Conservation (phyloP, 2,329 filamentous ascomycete species). For the Colletotrichum limetticola region DNA sequence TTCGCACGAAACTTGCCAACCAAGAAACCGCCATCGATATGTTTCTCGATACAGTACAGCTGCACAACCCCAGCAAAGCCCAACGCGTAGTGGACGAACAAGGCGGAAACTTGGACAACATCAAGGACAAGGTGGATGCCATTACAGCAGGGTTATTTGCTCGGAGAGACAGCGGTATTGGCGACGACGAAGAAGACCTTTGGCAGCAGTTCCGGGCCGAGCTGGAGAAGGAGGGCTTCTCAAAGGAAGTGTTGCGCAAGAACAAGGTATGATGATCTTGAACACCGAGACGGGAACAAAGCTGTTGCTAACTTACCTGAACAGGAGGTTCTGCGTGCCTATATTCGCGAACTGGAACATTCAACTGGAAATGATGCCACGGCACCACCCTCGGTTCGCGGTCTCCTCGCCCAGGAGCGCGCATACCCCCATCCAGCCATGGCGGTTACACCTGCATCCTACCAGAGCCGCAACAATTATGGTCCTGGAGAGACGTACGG, state of each 20-base stretch:
- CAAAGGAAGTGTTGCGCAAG: conserved; percentile 62
- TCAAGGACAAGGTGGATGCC: conserved; percentile 70
- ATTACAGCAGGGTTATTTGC: conserved; percentile 64
- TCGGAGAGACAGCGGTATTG: conserved; percentile 48
- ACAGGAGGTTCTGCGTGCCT: conserved; percentile 68
- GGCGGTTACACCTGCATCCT: conserved; percentile 20
- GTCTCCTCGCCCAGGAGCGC: conserved; percentile 60
- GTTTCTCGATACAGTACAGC: conserved; percentile 68
- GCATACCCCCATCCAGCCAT: conserved; percentile 26
- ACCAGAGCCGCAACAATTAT: conserved; percentile 32
- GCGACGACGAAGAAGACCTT: conserved; percentile 60
- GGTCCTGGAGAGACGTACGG: conserved; percentile 50
- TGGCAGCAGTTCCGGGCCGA: conserved; percentile 70
- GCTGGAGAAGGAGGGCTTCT: conserved; percentile 68
- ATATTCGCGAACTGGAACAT: conserved; percentile 69
- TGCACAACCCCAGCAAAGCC: conserved; percentile 57
- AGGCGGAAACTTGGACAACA: conserved; percentile 58
- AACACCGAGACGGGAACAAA: background rate
- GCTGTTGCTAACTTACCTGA: conserved; percentile 35
- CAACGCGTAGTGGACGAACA: conserved; percentile 47
- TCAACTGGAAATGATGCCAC: conserved; percentile 55
- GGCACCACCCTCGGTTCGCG: conserved; percentile 60
- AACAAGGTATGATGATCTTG: conserved; percentile 62
- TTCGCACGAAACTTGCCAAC: conserved; percentile 58
- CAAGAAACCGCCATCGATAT: conserved; percentile 64